Evolutionary conservation across 257 asterid species (phyloP), one percentile per base, ranked within the genome.

Genomic region (Ligustrum vulgare): DNA sequence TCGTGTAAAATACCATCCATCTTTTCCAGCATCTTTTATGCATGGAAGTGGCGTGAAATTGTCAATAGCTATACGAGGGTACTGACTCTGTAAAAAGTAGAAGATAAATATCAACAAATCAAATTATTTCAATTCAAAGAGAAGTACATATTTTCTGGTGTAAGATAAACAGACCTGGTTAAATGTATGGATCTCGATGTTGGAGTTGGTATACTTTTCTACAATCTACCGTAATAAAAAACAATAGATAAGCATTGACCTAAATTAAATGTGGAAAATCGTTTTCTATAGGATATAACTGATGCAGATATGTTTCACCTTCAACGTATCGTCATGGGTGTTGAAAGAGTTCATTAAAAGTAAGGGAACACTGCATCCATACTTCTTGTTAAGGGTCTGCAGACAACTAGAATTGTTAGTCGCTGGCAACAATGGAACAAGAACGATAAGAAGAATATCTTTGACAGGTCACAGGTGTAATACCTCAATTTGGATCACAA

Each of bases 401-500:
- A 83, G 8, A 82, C 69, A 81, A 72, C 69, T 34, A 39, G 56
- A 86, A 47, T 32, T 36, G 67, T 84, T 64, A 78, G 86, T 73
- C 67, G n/a, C 76, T 69, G 20, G 72, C 45, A 36, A 69, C 69
- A 73, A 70, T 67, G 22, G 75, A 33, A 54, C 34, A 45, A 75
- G 58, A 76, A 35, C 28, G 31, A 65, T 36, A n/a, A 56, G 64
- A 63, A 70, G 33, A 74, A 22, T 32, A 37, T 49, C 20, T n/a
- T 51, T 67, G 54, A 25, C 67, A 67, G 7, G 49, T 67, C 45
- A 25, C 67, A 67, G 7, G 49, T 35, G 36, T 22, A 28, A 67
- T 89, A 95, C 99, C 98, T 95, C 99, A 78, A 95, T 95, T 81
- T 95, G 99, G 82, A 84, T 83, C 80, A 95, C 99, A 77, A 95